Conservation (phyloP, 23 red algal species). For the Chondrus crispus region DNA sequence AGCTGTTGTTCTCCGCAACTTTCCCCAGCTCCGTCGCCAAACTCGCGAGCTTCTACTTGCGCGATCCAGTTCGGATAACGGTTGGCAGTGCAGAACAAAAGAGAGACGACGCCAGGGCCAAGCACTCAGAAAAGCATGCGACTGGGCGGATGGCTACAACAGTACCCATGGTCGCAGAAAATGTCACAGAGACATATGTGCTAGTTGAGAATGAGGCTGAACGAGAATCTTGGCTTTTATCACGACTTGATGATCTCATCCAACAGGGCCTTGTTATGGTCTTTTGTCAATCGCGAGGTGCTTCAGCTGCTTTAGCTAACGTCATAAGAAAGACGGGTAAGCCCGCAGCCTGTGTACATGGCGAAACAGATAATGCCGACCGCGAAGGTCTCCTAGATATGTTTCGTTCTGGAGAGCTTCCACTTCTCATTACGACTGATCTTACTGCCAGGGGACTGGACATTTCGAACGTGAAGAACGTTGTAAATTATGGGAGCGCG, state of each 20-base stretch:
- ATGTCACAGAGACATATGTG: constrained; percentile 55
- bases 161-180: constrained; percentile 30
- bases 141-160: background rate
- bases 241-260: background rate
- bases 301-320: constrained; percentile 69
- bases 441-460: constrained; percentile 79
- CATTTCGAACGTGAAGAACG: constrained; percentile 62
- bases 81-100: background rate
- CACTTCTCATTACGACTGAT: constrained; percentile 73
- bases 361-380: constrained; percentile 80
- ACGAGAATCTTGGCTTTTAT: constrained; percentile 46
- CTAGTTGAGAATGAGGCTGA: constrained; percentile 31
- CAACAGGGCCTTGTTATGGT: constrained; percentile 62
- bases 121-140: background rate
- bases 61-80: background rate
- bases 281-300: constrained; percentile 72
- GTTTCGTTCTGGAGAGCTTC: constrained; percentile 66
- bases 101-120: background rate
- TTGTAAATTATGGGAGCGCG: constrained; percentile 74
- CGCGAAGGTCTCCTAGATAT: constrained; percentile 60
- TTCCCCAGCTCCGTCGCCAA: constrained; percentile 47
- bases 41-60: constrained; percentile 33
- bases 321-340: constrained; percentile 35
- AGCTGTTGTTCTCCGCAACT: constrained; percentile 71
- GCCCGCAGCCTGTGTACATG: constrained; percentile 70